Conservation (phyloP, 2,329 filamentous ascomycete genomes). For the Diaporthe longicolla region DNA sequence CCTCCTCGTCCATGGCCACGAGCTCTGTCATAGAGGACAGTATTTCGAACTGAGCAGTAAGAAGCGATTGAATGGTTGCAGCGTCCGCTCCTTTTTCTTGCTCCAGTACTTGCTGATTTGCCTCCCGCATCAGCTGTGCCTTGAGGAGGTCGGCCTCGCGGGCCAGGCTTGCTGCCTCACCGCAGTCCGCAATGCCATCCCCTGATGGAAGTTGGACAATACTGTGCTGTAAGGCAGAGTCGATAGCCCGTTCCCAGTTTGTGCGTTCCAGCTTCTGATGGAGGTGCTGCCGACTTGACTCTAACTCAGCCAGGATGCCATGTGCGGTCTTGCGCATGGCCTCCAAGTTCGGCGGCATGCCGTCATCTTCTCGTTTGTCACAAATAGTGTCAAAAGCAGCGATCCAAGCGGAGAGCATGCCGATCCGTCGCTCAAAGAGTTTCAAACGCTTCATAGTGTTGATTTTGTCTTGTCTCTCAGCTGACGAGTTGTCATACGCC, state of each 20-base stretch:
- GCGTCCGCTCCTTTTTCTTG: conserved; percentile 87
- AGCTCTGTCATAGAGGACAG: conserved; percentile 87
- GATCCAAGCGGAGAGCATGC: conserved; percentile 91
- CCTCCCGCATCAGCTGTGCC: conserved; percentile 84
- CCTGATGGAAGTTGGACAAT: conserved; percentile 81
- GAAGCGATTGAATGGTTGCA: conserved; percentile 82
- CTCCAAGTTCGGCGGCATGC: conserved; percentile 77
- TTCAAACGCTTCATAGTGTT: conserved; percentile 85
- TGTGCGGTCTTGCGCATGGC: conserved; percentile 90
- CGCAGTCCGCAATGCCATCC: conserved; percentile 74
- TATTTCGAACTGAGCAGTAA: conserved; percentile 93
- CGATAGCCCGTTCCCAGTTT: conserved; percentile 89
- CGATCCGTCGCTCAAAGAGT: conserved; percentile 86
- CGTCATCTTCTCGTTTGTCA: conserved; percentile 77
- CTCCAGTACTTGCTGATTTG: conserved; percentile 82
- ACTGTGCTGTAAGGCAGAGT: conserved; percentile 89
- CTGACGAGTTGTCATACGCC: conserved; percentile 85
- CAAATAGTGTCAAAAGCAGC: conserved; percentile 90
- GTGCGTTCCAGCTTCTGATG: conserved; percentile 85
- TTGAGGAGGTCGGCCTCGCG: conserved; percentile 91
- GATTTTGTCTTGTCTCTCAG: conserved; percentile 84
- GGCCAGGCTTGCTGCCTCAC: conserved; percentile 79
- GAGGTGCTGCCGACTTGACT: conserved; percentile 90
- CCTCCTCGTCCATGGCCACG: conserved; percentile 84
- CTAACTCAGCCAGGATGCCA: conserved; percentile 89